A percentile compares a stretch with the other conserved stretches of the same genome.
Evolutionary conservation across 164 flowering plant species (phyloP).

Genomic region (Chloranthus sessilifolius): DNA sequence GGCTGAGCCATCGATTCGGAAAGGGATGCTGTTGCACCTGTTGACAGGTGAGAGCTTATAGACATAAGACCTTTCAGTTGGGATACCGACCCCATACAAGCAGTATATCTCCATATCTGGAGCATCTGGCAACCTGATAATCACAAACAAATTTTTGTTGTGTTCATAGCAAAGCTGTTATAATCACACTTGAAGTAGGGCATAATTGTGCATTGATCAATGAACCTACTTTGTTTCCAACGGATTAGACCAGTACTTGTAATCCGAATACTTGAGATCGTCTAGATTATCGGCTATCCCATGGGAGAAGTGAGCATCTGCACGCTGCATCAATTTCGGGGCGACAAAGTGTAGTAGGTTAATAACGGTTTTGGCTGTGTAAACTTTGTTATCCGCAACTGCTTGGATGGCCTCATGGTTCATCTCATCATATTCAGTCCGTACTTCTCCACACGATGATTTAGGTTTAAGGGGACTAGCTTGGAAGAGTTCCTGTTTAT

Average conservation of each 20-base stretch:
- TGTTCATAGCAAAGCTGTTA: too few relatives aligned
- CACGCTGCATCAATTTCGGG: slow-evolving; percentile 66
- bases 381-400: slow-evolving; percentile 54
- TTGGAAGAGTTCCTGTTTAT: slow-evolving; percentile 27
- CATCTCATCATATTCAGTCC: slow-evolving; percentile 76
- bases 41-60: slow-evolving; percentile 47
- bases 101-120: slow-evolving; percentile 76
- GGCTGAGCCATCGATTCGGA: slow-evolving; percentile 54
- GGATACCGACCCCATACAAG: slow-evolving; percentile 66
- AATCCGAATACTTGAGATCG: slow-evolving; percentile 61
- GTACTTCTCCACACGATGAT: slow-evolving; percentile 45
- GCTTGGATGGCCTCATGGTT: slow-evolving; percentile 42
- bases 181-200: too few relatives aligned
- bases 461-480: slow-evolving; percentile 14
- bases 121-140: slow-evolving; percentile 56
- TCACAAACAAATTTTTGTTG: too few relatives aligned
- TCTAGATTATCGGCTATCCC: slow-evolving; percentile 74
- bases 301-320: slow-evolving; percentile 69
- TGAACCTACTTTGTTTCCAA: slow-evolving; percentile 60
- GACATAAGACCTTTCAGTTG: slow-evolving; percentile 74
- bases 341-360: slow-evolving; percentile 57
- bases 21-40: slow-evolving; percentile 62
- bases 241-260: slow-evolving; percentile 86
- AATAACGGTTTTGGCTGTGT: slow-evolving; percentile 47
- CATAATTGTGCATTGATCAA: too few relatives aligned